These are phyloP conservation scores for Diutina scorzettiae DNA, from an alignment of 1,139 yeast genomes.

Conservation along the genomic window DNA sequence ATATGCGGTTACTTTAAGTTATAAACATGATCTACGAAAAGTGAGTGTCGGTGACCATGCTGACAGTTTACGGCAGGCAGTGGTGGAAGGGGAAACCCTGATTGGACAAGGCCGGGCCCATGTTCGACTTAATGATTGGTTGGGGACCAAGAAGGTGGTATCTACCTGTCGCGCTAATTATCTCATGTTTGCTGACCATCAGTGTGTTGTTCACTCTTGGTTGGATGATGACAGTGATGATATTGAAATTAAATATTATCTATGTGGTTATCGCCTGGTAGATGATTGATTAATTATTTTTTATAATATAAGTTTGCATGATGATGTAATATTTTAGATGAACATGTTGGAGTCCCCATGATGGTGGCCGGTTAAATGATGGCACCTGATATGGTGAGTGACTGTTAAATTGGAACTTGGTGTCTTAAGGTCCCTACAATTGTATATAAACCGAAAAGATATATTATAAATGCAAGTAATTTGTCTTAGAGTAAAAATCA, in stretches of 20 bases:
- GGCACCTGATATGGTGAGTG: no score
- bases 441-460: no score
- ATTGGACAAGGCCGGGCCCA: conserved; percentile 13
- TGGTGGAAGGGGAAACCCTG: conserved; percentile 9
- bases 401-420: no score
- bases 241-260: conserved; percentile 43
- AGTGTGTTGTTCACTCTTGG: conserved; percentile 41
- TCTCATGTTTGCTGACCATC: conserved; percentile 36
- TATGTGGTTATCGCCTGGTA: conserved; percentile 16
- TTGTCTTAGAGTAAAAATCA: no score
- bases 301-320: no score
- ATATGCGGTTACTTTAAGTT: conserved; percentile 39
- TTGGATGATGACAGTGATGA: conserved; percentile 43
- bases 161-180: conserved; percentile 42
- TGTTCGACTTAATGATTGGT: conserved; percentile 46
- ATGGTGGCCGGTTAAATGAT: no score
- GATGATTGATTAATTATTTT: no score
- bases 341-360: no score
- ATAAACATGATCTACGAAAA: conserved; percentile 39
- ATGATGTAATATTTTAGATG: no score
- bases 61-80: conserved; percentile 14
- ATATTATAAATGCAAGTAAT: no score
- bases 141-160: conserved; percentile 39
- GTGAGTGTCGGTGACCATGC: conserved; percentile 11
- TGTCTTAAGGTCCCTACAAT: no score